Evolutionary conservation across 441 rosid genomes (phyloP).

Genomic region (Brassica hybrid): DNA sequence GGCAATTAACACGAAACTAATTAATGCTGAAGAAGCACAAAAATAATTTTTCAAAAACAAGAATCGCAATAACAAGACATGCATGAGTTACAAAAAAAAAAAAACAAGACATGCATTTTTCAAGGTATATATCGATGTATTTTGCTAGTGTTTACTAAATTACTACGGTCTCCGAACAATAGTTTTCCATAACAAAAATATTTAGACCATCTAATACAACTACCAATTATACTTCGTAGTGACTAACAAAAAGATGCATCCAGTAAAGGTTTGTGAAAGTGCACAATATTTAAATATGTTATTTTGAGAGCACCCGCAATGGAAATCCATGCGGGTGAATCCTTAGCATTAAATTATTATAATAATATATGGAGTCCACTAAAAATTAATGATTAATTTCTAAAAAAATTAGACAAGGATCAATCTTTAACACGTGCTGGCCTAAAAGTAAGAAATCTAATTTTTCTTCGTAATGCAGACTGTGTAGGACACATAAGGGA

Average conservation of each 20-base stretch:
- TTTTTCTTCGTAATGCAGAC: too few species aligned
- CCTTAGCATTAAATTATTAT: too few species aligned
- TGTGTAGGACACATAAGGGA: too few species aligned
- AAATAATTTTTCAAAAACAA: neutral
- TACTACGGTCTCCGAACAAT: neutral
- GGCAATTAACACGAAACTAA: neutral
- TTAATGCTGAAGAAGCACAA: constrained; percentile 4
- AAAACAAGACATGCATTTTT: neutral
- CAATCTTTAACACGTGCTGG: too few species aligned
- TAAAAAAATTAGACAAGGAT: too few species aligned
- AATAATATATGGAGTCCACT: too few species aligned
- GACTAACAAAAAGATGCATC: constrained; percentile 21
- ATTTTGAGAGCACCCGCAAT: too few species aligned
- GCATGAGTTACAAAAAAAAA: too few species aligned
- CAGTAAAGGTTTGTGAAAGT: constrained; percentile 30
- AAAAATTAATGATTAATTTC: too few species aligned
- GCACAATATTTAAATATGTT: constrained; percentile 22
- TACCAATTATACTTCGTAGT: constrained; percentile 12
- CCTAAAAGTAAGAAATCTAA: too few species aligned
- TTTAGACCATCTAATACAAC: neutral
- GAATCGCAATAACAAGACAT: neutral
- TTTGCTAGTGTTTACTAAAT: neutral
- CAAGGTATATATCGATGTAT: neutral
- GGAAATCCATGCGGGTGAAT: too few species aligned
- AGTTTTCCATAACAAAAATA: neutral